phyloP scores from a whole-genome alignment of 257 asterid genomes.

The Capsicum baccatum region DNA sequence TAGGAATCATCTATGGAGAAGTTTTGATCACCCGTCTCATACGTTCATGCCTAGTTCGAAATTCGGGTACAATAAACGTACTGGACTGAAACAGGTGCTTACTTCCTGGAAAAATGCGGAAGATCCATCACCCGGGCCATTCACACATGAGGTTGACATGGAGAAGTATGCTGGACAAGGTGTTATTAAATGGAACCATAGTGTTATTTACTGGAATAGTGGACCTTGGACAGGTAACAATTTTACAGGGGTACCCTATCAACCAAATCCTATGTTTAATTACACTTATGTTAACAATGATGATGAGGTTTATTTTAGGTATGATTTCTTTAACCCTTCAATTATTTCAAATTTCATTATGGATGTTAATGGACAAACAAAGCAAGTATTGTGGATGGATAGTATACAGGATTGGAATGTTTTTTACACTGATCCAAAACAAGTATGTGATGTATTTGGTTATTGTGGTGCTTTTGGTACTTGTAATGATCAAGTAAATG shows the following conservation, averaged over 20 bases:
- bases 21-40: constrained; percentile 27
- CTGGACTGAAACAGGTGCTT: neutral
- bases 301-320: constrained; percentile 24
- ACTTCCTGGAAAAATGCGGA: constrained; percentile 11
- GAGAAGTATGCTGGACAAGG: constrained; percentile 8
- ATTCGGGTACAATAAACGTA: constrained; percentile 24
- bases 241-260: constrained; percentile 24
- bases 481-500: neutral
- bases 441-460: constrained; percentile 24
- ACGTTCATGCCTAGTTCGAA: constrained; percentile 25
- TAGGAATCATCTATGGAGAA: neutral
- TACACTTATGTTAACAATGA: constrained; percentile 29
- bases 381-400: constrained; percentile 26
- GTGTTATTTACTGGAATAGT: constrained; percentile 21
- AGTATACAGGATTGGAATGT: neutral
- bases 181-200: constrained; percentile 22
- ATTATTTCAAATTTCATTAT: constrained; percentile 5
- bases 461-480: constrained; percentile 25
- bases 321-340: neutral
- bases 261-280: constrained; percentile 20
- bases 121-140: constrained; percentile 10
- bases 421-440: constrained; percentile 18
- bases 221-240: constrained; percentile 28
- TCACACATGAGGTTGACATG: constrained; percentile 13
- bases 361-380: constrained; percentile 26